A percentile compares a stretch with the other conserved stretches of the same genome.
These are phyloP conservation scores for Musa schizocarpa DNA, from an alignment of 176 grass and related monocot species.

Conservation along the genomic window DNA sequence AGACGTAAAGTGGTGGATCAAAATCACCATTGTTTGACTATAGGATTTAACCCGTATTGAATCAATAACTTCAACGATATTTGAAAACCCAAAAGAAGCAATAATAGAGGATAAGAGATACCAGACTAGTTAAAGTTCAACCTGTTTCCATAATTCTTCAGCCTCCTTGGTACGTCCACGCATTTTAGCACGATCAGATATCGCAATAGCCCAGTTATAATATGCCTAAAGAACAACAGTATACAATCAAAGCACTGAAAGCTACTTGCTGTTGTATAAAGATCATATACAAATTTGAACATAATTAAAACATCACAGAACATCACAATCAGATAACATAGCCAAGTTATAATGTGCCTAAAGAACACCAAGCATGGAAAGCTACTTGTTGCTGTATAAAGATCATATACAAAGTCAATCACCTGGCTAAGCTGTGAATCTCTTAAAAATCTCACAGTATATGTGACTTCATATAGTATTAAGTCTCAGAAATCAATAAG, in stretches of 20 bases:
- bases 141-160: slow-evolving; percentile 99
- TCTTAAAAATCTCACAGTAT: not conserved
- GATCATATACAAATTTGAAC: not conserved
- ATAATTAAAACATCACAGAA: not conserved
- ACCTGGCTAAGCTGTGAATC: not conserved
- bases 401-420: not conserved
- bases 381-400: not conserved
- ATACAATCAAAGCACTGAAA: not conserved
- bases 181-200: slow-evolving; percentile 99
- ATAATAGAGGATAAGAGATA: slow-evolving; percentile 8
- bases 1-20: too few relatives aligned
- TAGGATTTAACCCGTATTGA: too few relatives aligned
- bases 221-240: slow-evolving; percentile 51
- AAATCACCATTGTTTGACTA: too few relatives aligned
- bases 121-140: slow-evolving; percentile 23
- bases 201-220: slow-evolving; percentile 99
- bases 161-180: slow-evolving; percentile 95
- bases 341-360: slow-evolving; percentile 99
- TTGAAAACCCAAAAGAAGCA: not conserved
- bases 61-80: not conserved
- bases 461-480: not conserved
- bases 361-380: slow-evolving; percentile 3
- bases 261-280: not conserved
- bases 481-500: not conserved
- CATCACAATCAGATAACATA: slow-evolving; percentile 86